Evolutionary conservation across 2,329 filamentous ascomycete genomes (phyloP).

Genomic region (Aspergillus sp.): DNA sequence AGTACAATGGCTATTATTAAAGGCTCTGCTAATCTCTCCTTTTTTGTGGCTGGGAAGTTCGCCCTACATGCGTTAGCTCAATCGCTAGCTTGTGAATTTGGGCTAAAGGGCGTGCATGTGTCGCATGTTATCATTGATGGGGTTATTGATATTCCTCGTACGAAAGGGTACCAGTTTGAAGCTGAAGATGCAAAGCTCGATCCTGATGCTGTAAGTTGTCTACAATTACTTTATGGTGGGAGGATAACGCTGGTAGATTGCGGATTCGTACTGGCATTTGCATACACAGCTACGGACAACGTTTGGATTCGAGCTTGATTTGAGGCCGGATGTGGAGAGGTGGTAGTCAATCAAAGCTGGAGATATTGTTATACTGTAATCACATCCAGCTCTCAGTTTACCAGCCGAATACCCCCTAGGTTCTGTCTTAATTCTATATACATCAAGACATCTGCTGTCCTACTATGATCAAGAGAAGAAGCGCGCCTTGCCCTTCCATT

Average conservation of each 20-base stretch:
- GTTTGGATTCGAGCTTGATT: neutral
- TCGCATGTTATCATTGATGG: slow-evolving; percentile 80
- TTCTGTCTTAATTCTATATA: no score
- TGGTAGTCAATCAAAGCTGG: no score
- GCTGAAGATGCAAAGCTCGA: slow-evolving; percentile 64
- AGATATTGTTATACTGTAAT: no score
- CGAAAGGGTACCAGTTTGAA: slow-evolving; percentile 56
- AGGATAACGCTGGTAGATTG: slow-evolving; percentile 55
- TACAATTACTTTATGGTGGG: slow-evolving; percentile 1
- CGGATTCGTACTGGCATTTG: slow-evolving; percentile 59
- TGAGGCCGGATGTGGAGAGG: neutral
- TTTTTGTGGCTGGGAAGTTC: slow-evolving; percentile 77
- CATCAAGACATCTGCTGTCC: no score
- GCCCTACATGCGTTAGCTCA: slow-evolving; percentile 69
- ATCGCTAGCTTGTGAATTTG: slow-evolving; percentile 76
- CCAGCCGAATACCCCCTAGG: no score
- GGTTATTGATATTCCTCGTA: slow-evolving; percentile 73
- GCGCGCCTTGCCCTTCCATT: no score
- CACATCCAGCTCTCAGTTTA: no score
- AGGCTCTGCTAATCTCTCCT: slow-evolving; percentile 63
- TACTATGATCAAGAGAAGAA: no score
- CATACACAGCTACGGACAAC: neutral
- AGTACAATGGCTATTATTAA: slow-evolving; percentile 78
- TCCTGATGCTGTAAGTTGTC: slow-evolving; percentile 62
- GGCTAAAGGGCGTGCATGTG: slow-evolving; percentile 77